Evolutionary conservation across 2,329 filamentous ascomycete genomes (phyloP), one percentile per base, ranked within the genome.

Genomic region (Curvularia sp.): DNA sequence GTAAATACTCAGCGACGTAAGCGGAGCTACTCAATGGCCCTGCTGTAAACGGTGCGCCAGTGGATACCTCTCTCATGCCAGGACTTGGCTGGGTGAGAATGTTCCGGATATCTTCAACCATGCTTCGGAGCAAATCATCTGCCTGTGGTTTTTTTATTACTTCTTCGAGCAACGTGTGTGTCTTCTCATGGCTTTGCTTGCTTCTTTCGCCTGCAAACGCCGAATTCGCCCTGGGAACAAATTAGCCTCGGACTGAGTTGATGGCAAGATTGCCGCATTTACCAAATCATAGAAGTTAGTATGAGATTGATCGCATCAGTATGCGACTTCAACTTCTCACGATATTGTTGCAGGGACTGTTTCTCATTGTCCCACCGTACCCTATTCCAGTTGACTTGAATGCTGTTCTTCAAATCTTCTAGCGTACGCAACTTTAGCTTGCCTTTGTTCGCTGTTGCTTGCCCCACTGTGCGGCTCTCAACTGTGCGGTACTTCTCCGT

Each of bases 291-390:
- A 5, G 49, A 53, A 19, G 49, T 45, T 6, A 45, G 13, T 9
- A 53, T 36, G 7, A 53, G 41, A 5, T 53, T 53, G 23, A 53
- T 46, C 5, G 50, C 50, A n/a, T 53, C 50, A 1, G 39, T 53
- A 13, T 46, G 28, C 7, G 50, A 53, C 13, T 46, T 46, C 0
- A 45, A 2, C 7, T 53, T 53, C 21, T 46, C 50, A 0, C 50
- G 50, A 9, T 53, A 53, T 8, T 53, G 50, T 3, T 53, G 39
- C 2, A 53, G 9, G 10, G 30, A 46, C 9, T n/a, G 39, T 15
- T 53, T 53, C 12, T 53, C 50, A 19, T 19, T 18, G 15, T 53
- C 41, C 50, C 50, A 53, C 5, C 39, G 39, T 2, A 53, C 28
- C 10, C 50, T 53, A 15, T 46, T 30, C 50, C 30, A 53, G n/a